These are phyloP conservation scores for Podaxis sp. DNA, from an alignment of 768 basidiomycete species.

Conservation along the genomic window DNA sequence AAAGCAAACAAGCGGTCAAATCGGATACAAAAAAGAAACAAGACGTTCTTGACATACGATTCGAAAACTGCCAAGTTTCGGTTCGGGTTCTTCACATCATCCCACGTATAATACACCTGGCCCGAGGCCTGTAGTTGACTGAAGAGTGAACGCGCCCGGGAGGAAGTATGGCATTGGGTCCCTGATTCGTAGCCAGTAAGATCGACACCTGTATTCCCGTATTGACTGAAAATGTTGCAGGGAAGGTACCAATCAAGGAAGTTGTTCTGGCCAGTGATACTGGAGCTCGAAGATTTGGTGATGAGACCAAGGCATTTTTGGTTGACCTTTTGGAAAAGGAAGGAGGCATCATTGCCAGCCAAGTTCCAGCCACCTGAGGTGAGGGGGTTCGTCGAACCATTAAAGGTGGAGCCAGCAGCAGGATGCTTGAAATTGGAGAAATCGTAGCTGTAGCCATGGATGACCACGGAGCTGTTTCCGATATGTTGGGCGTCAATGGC, in stretches of 20 bases:
- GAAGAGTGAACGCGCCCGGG: conserved; percentile 52
- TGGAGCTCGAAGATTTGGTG: conserved; percentile 64
- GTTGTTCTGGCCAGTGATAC: conserved; percentile 62
- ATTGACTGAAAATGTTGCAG: conserved; percentile 87
- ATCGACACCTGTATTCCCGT: conserved; percentile 59
- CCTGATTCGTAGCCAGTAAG: conserved; percentile 60
- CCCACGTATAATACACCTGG: conserved; percentile 94
- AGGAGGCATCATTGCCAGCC: conserved; percentile 87
- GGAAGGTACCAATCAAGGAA: conserved; percentile 95
- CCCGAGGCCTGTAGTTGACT: conserved; percentile 56
- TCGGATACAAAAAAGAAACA: not conserved
- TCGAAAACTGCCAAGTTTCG: conserved; percentile 94
- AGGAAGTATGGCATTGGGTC: conserved; percentile 72
- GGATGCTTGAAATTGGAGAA: conserved; percentile 88
- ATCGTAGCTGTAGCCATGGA: conserved; percentile 94
- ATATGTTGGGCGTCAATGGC: conserved; percentile 67
- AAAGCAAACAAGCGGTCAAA: conserved; percentile 10
- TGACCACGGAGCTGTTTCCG: conserved; percentile 80
- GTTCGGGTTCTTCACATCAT: conserved; percentile 62
- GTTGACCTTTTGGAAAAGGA: conserved; percentile 93
- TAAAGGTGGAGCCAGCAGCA: conserved; percentile 59
- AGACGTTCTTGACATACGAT: conserved; percentile 55
- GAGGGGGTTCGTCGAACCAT: conserved; percentile 82
- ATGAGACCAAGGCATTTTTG: conserved; percentile 79
- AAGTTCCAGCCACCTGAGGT: conserved; percentile 73